Evolutionary conservation across 345 rosid genomes (phyloP).

Genomic region (Boechera retrofracta): DNA sequence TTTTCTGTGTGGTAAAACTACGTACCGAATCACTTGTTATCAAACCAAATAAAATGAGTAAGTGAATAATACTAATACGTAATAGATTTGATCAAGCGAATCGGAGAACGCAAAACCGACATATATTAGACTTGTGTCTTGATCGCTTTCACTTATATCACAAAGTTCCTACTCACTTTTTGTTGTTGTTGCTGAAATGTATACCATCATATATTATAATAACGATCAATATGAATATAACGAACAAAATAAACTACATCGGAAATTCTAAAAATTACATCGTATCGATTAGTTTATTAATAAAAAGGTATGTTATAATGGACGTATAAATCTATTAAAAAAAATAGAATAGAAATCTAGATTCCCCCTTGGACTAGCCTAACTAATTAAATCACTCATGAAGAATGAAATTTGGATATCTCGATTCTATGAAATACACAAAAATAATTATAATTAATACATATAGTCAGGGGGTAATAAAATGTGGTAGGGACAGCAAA

Average conservation of each 20-base stretch:
- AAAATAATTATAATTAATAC: too few species aligned
- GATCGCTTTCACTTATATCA: not conserved
- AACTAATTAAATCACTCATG: not conserved
- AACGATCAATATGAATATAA: not conserved
- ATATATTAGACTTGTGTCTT: not conserved
- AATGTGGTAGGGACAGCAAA: constrained; percentile 25
- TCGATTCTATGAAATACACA: not conserved
- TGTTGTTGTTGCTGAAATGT: too few species aligned
- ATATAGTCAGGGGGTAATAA: not conserved
- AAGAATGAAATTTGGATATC: not conserved
- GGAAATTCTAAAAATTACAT: too few species aligned
- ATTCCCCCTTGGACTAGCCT: not conserved
- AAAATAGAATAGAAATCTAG: too few species aligned
- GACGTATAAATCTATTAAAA: not conserved
- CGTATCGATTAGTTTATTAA: too few species aligned
- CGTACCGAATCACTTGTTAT: too few species aligned
- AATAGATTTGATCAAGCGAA: not conserved
- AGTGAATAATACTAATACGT: not conserved
- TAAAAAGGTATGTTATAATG: too few species aligned
- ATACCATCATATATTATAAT: not conserved
- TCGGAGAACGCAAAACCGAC: not conserved
- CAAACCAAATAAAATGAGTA: not conserved
- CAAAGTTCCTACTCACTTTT: too few species aligned
- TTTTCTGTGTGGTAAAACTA: too few species aligned
- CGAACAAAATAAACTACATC: too few species aligned